Base-by-base conservation (phyloP, 768 basidiomycete genomes). In the Pulveroboletus sp. region DNA sequence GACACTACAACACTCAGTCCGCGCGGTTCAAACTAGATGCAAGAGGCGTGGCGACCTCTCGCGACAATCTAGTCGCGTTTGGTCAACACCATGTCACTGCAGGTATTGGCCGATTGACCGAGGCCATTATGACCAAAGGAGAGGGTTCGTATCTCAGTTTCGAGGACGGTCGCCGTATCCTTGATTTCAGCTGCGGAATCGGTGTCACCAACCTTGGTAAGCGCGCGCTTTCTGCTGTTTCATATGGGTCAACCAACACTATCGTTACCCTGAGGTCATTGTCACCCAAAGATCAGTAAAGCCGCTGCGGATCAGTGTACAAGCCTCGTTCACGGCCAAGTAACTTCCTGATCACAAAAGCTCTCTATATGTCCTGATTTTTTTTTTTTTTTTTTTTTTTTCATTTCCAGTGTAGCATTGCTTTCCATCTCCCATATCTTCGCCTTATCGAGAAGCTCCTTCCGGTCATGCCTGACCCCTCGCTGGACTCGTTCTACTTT, bases 401-500 rank as follows among this genome's bases (percentile, higher is more conserved):
- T 14, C 11, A 32, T 33, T 21, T n/a, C 60, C 43, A 94, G 89
- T 89, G 89, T 69, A 89, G 88, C 72, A 91, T 96, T 60, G 87
- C 85, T 6, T 87, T 90, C 74, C 84, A 90, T 59, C 81, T 78
- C 55, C 90, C 93, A 0, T 93, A 95, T 69, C 77, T 96, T 17
- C 76, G 82, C 43, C 86, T 97, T 59, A 86, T 97, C 61, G 80
- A 95, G 66, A 79, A 79, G 47, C 77, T 97, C 7, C 71, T 95
- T 11, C 89, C 93, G 0, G 71, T 87, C 51, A 93, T 98, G 93
- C 94, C 94, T 2, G 73, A 94, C 69, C 77, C 83, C 0, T 93
- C 92, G 1, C 77, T 98, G 30, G 88, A 95, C 66, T 90, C 90
- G 24, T 97, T 97, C 78, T 96, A 93, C 79, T 91, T 96, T 71